Evolutionary conservation across 495 filamentous ascomycete species (phyloP), one percentile per base, ranked within the genome.

Genomic region (Talaromyces proteolyticus): DNA sequence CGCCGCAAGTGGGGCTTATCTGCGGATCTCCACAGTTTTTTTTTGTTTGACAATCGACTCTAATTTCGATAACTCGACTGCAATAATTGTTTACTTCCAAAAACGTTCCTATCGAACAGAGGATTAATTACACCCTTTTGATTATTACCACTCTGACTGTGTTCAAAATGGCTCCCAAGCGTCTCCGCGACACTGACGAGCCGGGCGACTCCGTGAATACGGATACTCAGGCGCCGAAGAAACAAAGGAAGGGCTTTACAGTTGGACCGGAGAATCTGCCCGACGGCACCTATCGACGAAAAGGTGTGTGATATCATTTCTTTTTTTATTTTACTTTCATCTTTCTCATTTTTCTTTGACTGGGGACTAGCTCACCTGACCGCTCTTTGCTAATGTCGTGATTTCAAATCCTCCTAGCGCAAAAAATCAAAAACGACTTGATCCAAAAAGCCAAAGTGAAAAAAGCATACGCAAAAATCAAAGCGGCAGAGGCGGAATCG

Each of bases 371-470:
- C n/a, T n/a, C n/a, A n/a, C n/a, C n/a, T n/a, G n/a, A n/a, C n/a
- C n/a, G n/a, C n/a, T n/a, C n/a, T n/a, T n/a, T n/a, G n/a, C n/a
- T n/a, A n/a, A n/a, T n/a, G n/a, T n/a, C n/a, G n/a, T n/a, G n/a
- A n/a, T n/a, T n/a, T n/a, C n/a, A n/a, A n/a, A n/a, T n/a, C n/a
- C 20, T 49, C 20, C 23, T 7, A 96, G 92, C 87, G 42, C 81
- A 89, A 71, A 96, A 94, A 67, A 93, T 96, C 59, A 97, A 97
- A 65, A 75, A 84, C 49, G 80, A 88, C 54, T 73, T 98, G 43
- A 96, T 98, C 63, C 80, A 88, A 62, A 94, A 91, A 66, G 91
- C 92, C 57, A 95, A 96, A 67, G 76, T 95, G 42, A 95, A 91
- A 67, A 96, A 95, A 67, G 76, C 87, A 39, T 96, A 95, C 64